Evolutionary conservation across 148 eudicot species (phyloP).

Genomic region (Vaccinium darrowii): DNA sequence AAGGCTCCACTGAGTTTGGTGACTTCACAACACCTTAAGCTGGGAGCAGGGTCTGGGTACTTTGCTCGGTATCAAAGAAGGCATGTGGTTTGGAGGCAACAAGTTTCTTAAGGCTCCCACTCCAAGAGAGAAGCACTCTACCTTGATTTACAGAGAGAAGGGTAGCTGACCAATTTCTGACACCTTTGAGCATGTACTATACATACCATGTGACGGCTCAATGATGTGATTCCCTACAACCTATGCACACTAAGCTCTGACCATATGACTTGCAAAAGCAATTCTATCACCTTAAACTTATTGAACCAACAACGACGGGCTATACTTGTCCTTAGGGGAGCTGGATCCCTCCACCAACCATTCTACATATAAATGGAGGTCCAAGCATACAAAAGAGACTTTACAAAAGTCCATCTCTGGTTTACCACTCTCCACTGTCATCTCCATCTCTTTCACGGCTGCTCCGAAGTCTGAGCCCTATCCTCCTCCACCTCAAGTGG

Average conservation of each 20-base stretch:
- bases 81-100: neutral
- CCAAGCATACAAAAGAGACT: constrained; percentile 1
- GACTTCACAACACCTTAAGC: neutral
- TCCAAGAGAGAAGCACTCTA: neutral
- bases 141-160: neutral
- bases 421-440: neutral
- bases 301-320: neutral
- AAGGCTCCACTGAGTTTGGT: neutral
- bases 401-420: neutral
- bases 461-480: neutral
- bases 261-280: neutral
- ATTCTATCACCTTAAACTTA: constrained; percentile 5
- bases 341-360: neutral
- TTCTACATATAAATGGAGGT: neutral
- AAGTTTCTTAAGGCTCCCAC: neutral
- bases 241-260: neutral
- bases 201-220: neutral
- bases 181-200: neutral
- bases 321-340: neutral
- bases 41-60: neutral
- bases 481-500: neutral
- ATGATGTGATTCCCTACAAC: neutral
- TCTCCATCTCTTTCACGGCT: neutral
- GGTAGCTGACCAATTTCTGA: neutral
- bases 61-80: neutral